Conservation (phyloP, 352 stramenopile species). For the Saprolegnia parasitica region DNA sequence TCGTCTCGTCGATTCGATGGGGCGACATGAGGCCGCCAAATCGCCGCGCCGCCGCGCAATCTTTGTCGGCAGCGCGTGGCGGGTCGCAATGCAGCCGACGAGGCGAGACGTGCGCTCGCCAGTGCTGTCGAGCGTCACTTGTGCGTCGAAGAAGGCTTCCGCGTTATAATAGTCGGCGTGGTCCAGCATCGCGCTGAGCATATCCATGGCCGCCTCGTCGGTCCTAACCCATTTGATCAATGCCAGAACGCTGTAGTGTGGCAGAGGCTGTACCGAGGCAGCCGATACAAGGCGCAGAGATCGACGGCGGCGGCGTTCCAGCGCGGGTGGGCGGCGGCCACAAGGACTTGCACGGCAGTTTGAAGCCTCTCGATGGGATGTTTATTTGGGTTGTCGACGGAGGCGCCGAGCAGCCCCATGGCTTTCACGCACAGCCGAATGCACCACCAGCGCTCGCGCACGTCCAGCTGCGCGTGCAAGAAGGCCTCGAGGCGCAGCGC, state of each 20-base stretch:
- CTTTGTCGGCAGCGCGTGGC: no score
- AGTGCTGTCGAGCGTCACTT: neutral
- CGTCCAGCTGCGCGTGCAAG: neutral
- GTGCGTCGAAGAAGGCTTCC: neutral
- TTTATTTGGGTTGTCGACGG: no score
- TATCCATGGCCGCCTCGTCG: neutral
- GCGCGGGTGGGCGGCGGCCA: neutral
- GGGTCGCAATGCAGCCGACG: neutral
- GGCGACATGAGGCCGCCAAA: neutral
- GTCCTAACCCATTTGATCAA: neutral
- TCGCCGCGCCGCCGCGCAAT: no score
- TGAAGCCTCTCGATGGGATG: neutral
- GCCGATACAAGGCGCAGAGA: slow-evolving; percentile 10
- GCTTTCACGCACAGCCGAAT: slow-evolving; percentile 21
- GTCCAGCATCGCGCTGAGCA: neutral
- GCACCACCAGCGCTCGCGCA: slow-evolving; percentile 11
- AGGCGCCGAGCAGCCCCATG: neutral
- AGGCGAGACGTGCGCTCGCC: neutral
- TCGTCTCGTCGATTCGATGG: neutral
- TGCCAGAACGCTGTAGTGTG: neutral
- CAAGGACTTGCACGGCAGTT: neutral
- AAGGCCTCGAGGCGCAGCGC: neutral
- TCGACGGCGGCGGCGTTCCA: slow-evolving; percentile 23
- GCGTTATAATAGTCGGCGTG: slow-evolving; percentile 3
- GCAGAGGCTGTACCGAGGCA: slow-evolving; percentile 6